Percentiles rank a stretch among this genome's conserved stretches.
These are phyloP conservation scores for Dovyalis caffra DNA, from an alignment of 345 rosid genomes.

Conservation along the genomic window DNA sequence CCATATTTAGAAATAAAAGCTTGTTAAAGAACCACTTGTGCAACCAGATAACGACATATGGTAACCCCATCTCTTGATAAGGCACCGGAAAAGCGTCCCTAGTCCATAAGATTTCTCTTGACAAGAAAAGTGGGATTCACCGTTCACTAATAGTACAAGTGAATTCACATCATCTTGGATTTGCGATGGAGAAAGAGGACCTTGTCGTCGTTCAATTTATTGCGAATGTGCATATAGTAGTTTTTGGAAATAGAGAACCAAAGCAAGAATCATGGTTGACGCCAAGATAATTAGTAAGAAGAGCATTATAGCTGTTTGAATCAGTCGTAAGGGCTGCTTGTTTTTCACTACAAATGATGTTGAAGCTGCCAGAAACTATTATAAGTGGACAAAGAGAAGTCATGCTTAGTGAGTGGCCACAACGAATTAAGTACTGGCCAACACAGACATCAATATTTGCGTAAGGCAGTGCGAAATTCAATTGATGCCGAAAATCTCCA, in stretches of 20 bases:
- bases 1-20: too few species aligned
- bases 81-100: conserved; percentile 10
- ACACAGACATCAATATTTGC: too few species aligned
- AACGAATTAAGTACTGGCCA: too few species aligned
- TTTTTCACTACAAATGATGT: neutral
- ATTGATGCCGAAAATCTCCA: too few species aligned
- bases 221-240: neutral
- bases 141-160: neutral
- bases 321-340: too few species aligned
- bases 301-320: neutral
- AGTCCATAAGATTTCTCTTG: neutral
- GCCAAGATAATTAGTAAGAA: neutral
- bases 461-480: too few species aligned
- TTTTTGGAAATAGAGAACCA: neutral
- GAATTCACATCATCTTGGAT: conserved; percentile 1
- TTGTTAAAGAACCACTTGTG: neutral
- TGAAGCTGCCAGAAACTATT: too few species aligned
- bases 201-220: neutral
- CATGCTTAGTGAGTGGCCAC: too few species aligned
- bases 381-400: too few species aligned
- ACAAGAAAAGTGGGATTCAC: neutral
- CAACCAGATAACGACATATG: neutral
- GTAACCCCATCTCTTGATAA: too few species aligned
- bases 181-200: neutral
- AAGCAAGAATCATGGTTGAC: neutral